Evolutionary conservation across 352 stramenopile genomes (phyloP).

Genomic region (Globisporangium cystogenes): DNA sequence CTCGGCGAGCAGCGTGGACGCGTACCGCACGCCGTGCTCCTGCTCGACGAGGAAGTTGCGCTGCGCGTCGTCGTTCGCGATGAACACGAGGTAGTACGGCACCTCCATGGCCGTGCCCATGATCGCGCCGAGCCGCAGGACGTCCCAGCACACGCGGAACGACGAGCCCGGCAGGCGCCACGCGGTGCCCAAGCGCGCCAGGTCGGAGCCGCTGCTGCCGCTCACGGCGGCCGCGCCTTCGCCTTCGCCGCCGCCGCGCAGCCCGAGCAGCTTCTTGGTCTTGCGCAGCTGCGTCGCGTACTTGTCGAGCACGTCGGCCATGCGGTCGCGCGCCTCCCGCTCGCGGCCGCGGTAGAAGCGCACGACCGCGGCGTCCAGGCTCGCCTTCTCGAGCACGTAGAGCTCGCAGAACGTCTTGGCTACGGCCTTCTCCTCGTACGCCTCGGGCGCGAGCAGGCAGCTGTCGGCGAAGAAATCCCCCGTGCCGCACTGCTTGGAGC

Average conservation of each 20-base stretch:
- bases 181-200: slow-evolving; percentile 6
- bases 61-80: slow-evolving; percentile 43
- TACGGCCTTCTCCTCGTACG: slow-evolving; percentile 62
- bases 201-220: slow-evolving; percentile 6
- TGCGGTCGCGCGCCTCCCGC: slow-evolving; percentile 20
- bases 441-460: slow-evolving; percentile 48
- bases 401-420: slow-evolving; percentile 83
- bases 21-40: slow-evolving; percentile 26
- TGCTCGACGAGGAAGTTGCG: slow-evolving; percentile 32
- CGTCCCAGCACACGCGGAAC: slow-evolving; percentile 53
- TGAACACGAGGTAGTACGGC: slow-evolving; percentile 63
- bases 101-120: slow-evolving; percentile 65
- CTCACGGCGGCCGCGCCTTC: not conserved
- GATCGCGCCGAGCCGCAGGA: slow-evolving; percentile 28
- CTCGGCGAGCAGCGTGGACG: slow-evolving; percentile 31
- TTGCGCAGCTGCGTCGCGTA: slow-evolving; percentile 63
- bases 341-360: slow-evolving; percentile 46
- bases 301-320: slow-evolving; percentile 43
- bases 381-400: slow-evolving; percentile 57
- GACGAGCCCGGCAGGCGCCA: slow-evolving; percentile 45
- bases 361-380: slow-evolving; percentile 48
- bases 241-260: slow-evolving; percentile 24
- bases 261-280: slow-evolving; percentile 67
- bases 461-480: slow-evolving; percentile 65
- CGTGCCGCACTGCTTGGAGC: slow-evolving; percentile 49